Percentiles rank a stretch among this genome's conserved stretches.
These are phyloP conservation scores for Yarrowia porcina DNA, from an alignment of 805 yeast genomes.

Conservation along the genomic window DNA sequence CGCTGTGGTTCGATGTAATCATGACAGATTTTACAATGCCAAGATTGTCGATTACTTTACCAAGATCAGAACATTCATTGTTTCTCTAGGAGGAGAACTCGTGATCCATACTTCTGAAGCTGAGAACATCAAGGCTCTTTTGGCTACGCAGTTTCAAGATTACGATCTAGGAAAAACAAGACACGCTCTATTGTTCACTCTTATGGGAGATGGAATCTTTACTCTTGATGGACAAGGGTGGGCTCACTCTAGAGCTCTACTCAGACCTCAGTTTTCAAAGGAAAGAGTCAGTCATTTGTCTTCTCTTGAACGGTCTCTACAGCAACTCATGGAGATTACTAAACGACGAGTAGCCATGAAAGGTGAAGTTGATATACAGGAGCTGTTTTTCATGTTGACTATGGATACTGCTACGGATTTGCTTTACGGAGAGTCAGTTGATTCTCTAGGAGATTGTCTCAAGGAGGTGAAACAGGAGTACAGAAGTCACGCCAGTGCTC, in stretches of 20 bases:
- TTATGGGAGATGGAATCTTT: constrained; percentile 41
- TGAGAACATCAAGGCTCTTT: constrained; percentile 37
- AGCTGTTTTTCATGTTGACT: constrained; percentile 35
- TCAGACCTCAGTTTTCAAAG: constrained; percentile 40
- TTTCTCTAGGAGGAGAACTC: constrained; percentile 7
- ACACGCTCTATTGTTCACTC: constrained; percentile 31
- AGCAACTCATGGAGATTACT: constrained; percentile 25
- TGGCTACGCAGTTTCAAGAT: constrained; percentile 37
- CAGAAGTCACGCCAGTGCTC: too few species aligned
- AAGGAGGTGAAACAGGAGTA: not conserved
- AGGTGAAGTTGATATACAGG: constrained; percentile 34
- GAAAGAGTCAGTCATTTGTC: constrained; percentile 36
- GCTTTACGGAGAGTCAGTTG: constrained; percentile 37
- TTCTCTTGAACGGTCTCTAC: constrained; percentile 33
- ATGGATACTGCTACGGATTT: constrained; percentile 40
- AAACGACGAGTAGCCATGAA: not conserved
- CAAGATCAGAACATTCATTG: not conserved
- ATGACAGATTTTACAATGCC: not conserved
- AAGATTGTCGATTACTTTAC: not conserved
- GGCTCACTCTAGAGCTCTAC: constrained; percentile 40
- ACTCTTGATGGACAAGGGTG: constrained; percentile 39
- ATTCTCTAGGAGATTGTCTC: constrained; percentile 29
- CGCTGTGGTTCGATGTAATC: not conserved
- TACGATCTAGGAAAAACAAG: constrained; percentile 35
- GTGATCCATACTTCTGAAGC: constrained; percentile 36